phyloP scores from a whole-genome alignment of 371 early-diverging fungal genomes.

The Apophysomyces variabilis region DNA sequence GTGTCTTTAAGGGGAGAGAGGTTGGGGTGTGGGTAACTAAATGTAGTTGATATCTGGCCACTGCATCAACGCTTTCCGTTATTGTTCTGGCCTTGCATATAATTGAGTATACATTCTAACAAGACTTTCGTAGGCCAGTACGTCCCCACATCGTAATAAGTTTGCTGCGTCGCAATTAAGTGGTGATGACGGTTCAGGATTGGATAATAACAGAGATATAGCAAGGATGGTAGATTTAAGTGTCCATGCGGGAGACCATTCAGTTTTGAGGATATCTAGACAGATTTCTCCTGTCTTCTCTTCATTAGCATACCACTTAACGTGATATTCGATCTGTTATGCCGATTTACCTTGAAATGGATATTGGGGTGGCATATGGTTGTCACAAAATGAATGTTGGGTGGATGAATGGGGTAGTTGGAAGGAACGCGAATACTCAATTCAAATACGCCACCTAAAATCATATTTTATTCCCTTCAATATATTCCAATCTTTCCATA shows the following conservation, averaged over 20 bases:
- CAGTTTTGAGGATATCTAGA: slow-evolving; percentile 80
- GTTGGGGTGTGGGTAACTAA: neutral
- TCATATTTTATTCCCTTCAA: neutral
- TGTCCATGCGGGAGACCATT: slow-evolving; percentile 88
- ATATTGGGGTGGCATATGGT: slow-evolving; percentile 84
- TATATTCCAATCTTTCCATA: too few relatives aligned
- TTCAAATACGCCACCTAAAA: slow-evolving; percentile 62
- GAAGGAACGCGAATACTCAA: slow-evolving; percentile 62
- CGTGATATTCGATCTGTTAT: neutral
- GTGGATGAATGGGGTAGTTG: slow-evolving; percentile 79
- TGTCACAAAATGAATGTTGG: slow-evolving; percentile 72
- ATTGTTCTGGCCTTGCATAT: slow-evolving; percentile 54
- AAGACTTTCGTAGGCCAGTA: slow-evolving; percentile 84
- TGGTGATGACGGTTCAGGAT: slow-evolving; percentile 87
- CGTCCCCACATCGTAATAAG: slow-evolving; percentile 85
- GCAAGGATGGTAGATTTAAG: slow-evolving; percentile 74
- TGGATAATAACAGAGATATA: slow-evolving; percentile 69
- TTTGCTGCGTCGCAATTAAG: slow-evolving; percentile 96
- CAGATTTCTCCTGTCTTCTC: slow-evolving; percentile 81
- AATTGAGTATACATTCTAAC: slow-evolving; percentile 86
- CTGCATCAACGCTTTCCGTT: slow-evolving; percentile 11
- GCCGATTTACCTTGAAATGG: slow-evolving; percentile 66
- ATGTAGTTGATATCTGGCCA: neutral
- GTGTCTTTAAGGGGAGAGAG: neutral
- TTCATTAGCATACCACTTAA: neutral